These are phyloP conservation scores for Picochlorum sp. DNA, from an alignment of 139 green algal species.

Conservation along the genomic window DNA sequence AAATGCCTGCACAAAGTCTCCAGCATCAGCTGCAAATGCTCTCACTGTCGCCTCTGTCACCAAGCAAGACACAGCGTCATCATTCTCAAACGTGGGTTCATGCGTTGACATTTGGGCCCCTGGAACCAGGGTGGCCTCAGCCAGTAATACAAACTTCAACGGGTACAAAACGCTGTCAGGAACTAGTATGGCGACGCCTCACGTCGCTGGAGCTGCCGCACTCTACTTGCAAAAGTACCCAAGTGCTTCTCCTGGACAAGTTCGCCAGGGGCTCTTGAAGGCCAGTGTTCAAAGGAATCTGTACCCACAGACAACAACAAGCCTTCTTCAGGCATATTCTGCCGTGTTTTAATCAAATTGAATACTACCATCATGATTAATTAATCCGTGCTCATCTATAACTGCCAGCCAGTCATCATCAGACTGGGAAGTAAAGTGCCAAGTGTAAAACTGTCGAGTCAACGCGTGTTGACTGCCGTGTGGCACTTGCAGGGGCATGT, in stretches of 20 bases:
- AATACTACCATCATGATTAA: neutral
- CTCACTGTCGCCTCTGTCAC: conserved; percentile 44
- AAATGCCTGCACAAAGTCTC: conserved; percentile 48
- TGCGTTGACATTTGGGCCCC: conserved; percentile 62
- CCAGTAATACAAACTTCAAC: neutral
- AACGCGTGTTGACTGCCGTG: too few species aligned
- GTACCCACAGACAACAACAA: neutral
- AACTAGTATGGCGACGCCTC: conserved; percentile 42
- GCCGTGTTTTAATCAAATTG: neutral
- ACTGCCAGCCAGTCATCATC: too few species aligned
- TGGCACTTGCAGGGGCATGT: too few species aligned
- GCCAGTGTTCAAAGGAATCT: neutral
- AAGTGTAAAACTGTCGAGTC: too few species aligned
- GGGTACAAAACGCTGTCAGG: conserved; percentile 14
- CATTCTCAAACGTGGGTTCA: conserved; percentile 56
- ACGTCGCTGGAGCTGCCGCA: neutral
- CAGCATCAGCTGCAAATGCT: conserved; percentile 24
- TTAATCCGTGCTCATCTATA: too few species aligned
- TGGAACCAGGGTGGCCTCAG: conserved; percentile 22
- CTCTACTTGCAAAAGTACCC: neutral
- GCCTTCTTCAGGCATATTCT: neutral
- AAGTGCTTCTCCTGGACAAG: neutral
- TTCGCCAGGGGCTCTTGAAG: conserved; percentile 3
- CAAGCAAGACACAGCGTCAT: conserved; percentile 25
- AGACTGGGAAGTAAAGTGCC: too few species aligned